Evolutionary conservation across 2,329 filamentous ascomycete genomes (phyloP).

Genomic region (Diplodia intermedia): DNA sequence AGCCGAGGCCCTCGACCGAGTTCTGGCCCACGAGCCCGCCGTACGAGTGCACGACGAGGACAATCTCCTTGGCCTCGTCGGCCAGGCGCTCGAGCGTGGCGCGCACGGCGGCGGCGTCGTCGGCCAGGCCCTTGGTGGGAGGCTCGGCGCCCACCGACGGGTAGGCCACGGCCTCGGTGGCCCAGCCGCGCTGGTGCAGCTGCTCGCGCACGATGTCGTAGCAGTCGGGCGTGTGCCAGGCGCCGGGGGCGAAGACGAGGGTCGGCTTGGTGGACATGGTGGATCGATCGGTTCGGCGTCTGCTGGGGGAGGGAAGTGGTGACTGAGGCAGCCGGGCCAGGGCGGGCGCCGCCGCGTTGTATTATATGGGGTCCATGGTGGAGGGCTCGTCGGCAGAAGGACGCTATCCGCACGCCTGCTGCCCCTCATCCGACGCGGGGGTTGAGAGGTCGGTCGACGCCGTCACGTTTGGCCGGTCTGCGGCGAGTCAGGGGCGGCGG

Average conservation of each 20-base stretch:
- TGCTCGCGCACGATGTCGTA: slow-evolving; percentile 40
- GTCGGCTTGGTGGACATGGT: slow-evolving; percentile 39
- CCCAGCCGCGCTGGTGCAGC: slow-evolving; percentile 44
- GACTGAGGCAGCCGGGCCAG: too few species aligned
- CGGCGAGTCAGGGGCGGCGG: background rate
- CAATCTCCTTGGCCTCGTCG: slow-evolving; percentile 46
- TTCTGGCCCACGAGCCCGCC: slow-evolving; percentile 38
- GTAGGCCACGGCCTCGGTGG: slow-evolving; percentile 41
- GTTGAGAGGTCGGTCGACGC: background rate
- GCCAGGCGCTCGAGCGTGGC: slow-evolving; percentile 46
- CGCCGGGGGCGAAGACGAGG: slow-evolving; percentile 49
- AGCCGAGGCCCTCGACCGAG: slow-evolving; percentile 43
- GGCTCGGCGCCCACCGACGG: slow-evolving; percentile 41
- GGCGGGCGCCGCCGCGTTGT: background rate
- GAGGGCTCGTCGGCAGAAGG: background rate
- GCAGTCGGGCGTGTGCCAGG: slow-evolving; percentile 47
- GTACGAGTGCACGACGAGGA: slow-evolving; percentile 47
- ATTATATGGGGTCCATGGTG: background rate
- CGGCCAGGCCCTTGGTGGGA: slow-evolving; percentile 41
- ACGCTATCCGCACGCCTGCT: too few species aligned
- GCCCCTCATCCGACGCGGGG: background rate
- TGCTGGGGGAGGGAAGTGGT: too few species aligned
- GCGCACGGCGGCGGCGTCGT: slow-evolving; percentile 47
- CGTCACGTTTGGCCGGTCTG: background rate
- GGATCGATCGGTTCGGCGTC: background rate